A percentile compares a stretch with the other conserved stretches of the same genome.
Conservation (phyloP, 345 rosid species). For the Hibiscus syriacus region DNA sequence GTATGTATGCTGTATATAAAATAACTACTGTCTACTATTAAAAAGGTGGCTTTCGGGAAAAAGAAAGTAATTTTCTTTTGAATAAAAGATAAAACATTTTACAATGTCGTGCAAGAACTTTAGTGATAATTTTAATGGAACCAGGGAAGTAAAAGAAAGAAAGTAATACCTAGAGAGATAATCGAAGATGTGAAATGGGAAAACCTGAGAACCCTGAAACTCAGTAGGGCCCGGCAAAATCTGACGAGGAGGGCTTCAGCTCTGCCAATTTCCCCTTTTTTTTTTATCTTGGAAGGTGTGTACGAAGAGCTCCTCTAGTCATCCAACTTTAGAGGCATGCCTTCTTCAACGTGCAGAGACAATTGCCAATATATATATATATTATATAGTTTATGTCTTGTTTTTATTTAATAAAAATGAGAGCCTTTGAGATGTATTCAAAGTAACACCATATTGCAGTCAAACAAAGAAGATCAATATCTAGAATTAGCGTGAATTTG, state of each 20-base stretch:
- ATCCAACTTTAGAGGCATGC: slow-evolving; percentile 19
- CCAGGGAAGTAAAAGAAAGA: background rate
- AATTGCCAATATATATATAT: background rate
- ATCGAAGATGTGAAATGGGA: background rate
- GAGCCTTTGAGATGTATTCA: background rate
- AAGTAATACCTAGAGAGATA: slow-evolving; percentile 4
- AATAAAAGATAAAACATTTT: background rate
- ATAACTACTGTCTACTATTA: no score
- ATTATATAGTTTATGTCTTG: no score
- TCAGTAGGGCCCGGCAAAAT: slow-evolving; percentile 16
- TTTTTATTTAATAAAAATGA: background rate
- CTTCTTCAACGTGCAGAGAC: slow-evolving; percentile 16
- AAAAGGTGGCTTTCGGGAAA: background rate
- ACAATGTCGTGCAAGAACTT: background rate
- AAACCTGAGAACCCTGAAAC: background rate
- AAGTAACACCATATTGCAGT: background rate
- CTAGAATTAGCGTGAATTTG: background rate
- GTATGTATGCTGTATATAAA: no score
- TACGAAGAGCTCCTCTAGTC: slow-evolving; percentile 8
- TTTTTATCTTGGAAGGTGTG: background rate
- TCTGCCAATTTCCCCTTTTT: background rate
- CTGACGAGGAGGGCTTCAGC: slow-evolving; percentile 13
- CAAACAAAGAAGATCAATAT: background rate
- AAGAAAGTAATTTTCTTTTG: background rate
- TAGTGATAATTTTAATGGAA: background rate